phyloP scores from a whole-genome alignment of 1,284 basidiomycete species.

The Tremellales sp. region DNA sequence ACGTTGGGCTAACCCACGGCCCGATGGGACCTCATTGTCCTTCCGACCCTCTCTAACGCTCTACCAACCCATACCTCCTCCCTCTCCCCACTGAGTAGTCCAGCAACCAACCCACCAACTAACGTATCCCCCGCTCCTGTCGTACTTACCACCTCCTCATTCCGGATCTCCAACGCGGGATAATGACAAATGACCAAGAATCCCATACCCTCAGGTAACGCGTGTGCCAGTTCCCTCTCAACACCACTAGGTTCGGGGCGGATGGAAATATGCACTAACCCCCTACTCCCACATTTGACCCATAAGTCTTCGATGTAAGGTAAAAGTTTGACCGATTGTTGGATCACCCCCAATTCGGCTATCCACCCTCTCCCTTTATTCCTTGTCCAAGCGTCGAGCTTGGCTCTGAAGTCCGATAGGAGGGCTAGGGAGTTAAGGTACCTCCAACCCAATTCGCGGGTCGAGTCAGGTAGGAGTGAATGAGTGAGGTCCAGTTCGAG shows the following conservation, averaged over 20 bases:
- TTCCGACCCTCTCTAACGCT: constrained; percentile 31
- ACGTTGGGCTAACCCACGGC: constrained; percentile 28
- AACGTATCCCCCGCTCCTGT: constrained; percentile 90
- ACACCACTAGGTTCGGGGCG: background rate
- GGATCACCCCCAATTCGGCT: constrained; percentile 61
- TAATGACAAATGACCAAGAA: constrained; percentile 62
- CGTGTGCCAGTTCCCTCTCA: background rate
- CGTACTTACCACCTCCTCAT: constrained; percentile 60
- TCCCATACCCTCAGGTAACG: background rate
- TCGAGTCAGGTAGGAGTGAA: constrained; percentile 25
- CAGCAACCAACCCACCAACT: constrained; percentile 62
- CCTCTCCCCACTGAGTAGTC: constrained; percentile 20
- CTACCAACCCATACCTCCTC: constrained; percentile 22
- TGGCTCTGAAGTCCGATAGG: constrained; percentile 60
- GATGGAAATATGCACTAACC: constrained; percentile 43
- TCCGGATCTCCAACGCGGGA: constrained; percentile 55
- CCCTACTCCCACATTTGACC: constrained; percentile 70
- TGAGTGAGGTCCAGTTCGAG: constrained; percentile 70
- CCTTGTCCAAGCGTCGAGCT: constrained; percentile 59
- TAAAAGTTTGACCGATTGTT: constrained; percentile 72
- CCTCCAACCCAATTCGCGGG: constrained; percentile 12
- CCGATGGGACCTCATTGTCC: constrained; percentile 24
- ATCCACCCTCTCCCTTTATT: constrained; percentile 59
- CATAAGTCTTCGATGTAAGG: constrained; percentile 76
- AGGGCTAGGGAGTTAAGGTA: constrained; percentile 61